These are phyloP conservation scores for Debaryomyces sp. DNA, from an alignment of 1,139 yeast species.

Conservation along the genomic window DNA sequence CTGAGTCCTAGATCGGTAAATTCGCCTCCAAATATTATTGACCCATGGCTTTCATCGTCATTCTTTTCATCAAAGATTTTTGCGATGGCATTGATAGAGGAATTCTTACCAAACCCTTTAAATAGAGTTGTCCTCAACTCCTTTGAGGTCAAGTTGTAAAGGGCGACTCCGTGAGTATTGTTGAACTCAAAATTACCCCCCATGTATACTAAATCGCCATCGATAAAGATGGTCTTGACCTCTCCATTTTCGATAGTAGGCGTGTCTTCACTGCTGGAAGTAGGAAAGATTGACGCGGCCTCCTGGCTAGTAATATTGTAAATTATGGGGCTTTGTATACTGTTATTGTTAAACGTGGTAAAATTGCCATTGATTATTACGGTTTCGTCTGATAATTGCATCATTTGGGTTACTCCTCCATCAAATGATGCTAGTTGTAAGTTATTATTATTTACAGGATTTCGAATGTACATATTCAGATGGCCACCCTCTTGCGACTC, in stretches of 20 bases:
- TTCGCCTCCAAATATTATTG: slow-evolving; percentile 78
- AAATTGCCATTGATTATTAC: slow-evolving; percentile 50
- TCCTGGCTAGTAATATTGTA: slow-evolving; percentile 52
- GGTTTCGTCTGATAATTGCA: slow-evolving; percentile 27
- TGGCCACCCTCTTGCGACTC: slow-evolving; percentile 10
- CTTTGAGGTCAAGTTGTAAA: slow-evolving; percentile 57
- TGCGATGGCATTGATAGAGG: slow-evolving; percentile 67
- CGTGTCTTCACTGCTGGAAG: slow-evolving; percentile 25
- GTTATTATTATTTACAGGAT: slow-evolving; percentile 30
- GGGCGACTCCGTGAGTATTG: slow-evolving; percentile 62
- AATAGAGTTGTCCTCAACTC: slow-evolving; percentile 60
- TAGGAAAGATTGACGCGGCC: slow-evolving; percentile 39
- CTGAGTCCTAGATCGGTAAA: slow-evolving; percentile 65
- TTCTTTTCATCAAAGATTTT: slow-evolving; percentile 44
- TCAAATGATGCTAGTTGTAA: slow-evolving; percentile 32
- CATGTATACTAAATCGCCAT: slow-evolving; percentile 58
- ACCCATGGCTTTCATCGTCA: slow-evolving; percentile 26
- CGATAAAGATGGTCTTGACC: slow-evolving; percentile 52
- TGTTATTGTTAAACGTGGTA: slow-evolving; percentile 34
- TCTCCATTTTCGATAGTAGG: slow-evolving; percentile 45
- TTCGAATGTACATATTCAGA: slow-evolving; percentile 33
- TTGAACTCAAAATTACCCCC: slow-evolving; percentile 77
- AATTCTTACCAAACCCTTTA: slow-evolving; percentile 70
- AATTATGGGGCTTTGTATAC: slow-evolving; percentile 54
- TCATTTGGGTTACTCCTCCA: slow-evolving; percentile 38